Evolutionary conservation across 2,329 filamentous ascomycete genomes (phyloP).

Genomic region (Colletotrichum sp.): DNA sequence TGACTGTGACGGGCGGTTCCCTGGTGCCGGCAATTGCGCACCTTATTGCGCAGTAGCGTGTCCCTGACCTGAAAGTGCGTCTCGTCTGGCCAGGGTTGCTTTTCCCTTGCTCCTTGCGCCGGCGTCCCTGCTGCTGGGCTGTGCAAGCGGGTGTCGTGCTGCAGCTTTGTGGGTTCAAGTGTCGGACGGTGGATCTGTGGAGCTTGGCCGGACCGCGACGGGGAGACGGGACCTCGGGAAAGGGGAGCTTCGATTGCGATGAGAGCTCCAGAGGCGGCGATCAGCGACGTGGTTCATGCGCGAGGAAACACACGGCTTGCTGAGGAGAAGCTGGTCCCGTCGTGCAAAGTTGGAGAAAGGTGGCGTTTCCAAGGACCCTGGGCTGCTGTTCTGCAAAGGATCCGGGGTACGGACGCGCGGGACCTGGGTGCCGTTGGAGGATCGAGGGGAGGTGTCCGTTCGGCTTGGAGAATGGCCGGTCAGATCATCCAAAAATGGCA

Average conservation of each 20-base stretch:
- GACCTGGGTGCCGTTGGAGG: not conserved
- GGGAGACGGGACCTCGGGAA: not conserved
- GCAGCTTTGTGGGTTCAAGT: not conserved
- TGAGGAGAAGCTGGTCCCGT: not conserved
- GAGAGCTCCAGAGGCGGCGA: not conserved
- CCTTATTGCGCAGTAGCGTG: not conserved
- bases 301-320: not conserved
- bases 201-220: not conserved
- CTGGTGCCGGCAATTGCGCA: conserved; percentile 6
- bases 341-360: not conserved
- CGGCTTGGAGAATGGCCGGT: conserved; percentile 4
- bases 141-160: conserved; percentile 1
- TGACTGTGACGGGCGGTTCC: not conserved
- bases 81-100: not conserved
- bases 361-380: not conserved
- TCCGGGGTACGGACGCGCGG: not conserved
- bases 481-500: not conserved
- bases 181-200: conserved; percentile 13
- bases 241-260: not conserved
- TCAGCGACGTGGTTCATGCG: not conserved
- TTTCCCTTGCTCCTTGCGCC: not conserved
- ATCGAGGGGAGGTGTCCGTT: not conserved
- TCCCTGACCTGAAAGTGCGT: not conserved
- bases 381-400: not conserved
- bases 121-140: not conserved